A percentile compares a stretch with the other conserved stretches of the same genome.
Conservation (phyloP, 2,329 filamentous ascomycete species). For the Fusarium mundagurra region DNA sequence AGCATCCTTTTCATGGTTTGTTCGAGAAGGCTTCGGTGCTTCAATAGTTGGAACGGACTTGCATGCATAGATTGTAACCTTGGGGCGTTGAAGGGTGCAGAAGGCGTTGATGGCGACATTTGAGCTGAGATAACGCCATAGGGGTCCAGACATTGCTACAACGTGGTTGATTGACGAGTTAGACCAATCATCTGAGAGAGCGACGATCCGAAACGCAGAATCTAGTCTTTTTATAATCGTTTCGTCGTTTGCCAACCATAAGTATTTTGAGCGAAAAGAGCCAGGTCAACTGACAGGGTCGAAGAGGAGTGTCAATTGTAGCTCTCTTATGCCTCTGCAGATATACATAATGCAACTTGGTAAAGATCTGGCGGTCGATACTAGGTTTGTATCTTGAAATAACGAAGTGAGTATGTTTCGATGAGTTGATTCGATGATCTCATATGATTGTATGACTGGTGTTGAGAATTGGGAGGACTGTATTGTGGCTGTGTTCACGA, state of each 20-base stretch:
- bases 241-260: rapidly evolving
- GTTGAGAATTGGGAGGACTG: not conserved
- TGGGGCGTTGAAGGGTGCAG: not conserved
- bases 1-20: not conserved
- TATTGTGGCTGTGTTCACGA: not conserved
- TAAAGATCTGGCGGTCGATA: rapidly evolving
- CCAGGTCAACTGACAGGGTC: rapidly evolving
- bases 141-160: not conserved
- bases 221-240: rapidly evolving
- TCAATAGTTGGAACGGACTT: not conserved
- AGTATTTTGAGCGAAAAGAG: not conserved
- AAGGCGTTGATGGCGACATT: not conserved
- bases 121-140: not conserved
- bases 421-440: not conserved
- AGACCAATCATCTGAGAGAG: too few species aligned
- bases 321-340: rapidly evolving
- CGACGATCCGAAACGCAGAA: not conserved
- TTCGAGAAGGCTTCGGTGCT: not conserved
- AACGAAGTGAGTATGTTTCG: rapidly evolving
- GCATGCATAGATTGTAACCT: not conserved
- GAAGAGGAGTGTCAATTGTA: too few species aligned
- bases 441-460: not conserved
- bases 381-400: rapidly evolving
- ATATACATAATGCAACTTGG: rapidly evolving
- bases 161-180: rapidly evolving